Conservation (phyloP, 2,329 filamentous ascomycete genomes). For the Fusarium circinatum region DNA sequence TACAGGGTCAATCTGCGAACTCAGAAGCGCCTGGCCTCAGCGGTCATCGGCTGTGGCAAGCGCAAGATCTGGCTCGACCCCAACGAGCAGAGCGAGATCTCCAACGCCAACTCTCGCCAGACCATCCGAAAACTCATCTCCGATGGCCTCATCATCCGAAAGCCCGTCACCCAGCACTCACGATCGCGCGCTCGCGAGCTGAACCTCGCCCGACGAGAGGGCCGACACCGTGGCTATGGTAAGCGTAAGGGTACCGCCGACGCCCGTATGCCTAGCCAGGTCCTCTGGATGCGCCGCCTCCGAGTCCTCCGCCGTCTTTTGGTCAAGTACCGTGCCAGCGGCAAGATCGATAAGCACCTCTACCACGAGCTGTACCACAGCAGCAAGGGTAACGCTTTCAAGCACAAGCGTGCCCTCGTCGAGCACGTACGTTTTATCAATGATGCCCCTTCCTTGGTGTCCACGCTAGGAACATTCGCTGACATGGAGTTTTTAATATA, state of each 20-base stretch:
- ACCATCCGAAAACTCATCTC: constrained; percentile 99
- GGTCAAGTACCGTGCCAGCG: constrained; percentile 99
- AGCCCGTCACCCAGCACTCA: constrained; percentile 99
- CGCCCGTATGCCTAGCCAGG: constrained; percentile 98
- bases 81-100: constrained; percentile 99
- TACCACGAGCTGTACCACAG: constrained; percentile 99
- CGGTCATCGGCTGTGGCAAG: constrained; percentile 98
- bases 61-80: constrained; percentile 99
- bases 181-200: constrained; percentile 95
- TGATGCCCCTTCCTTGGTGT: not conserved
- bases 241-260: constrained; percentile 99
- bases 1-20: constrained; percentile 98
- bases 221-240: constrained; percentile 98
- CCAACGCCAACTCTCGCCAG: constrained; percentile 99
- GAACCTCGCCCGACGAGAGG: constrained; percentile 92
- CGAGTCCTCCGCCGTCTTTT: constrained; percentile 98
- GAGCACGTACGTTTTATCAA: constrained; percentile 87
- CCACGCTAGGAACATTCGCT: constrained; percentile 11
- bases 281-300: constrained; percentile 99
- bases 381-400: constrained; percentile 99
- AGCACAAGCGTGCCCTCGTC: constrained; percentile 99
- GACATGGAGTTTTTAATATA: constrained; percentile 53
- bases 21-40: constrained; percentile 99
- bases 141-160: constrained; percentile 99
- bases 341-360: constrained; percentile 99